Percentiles rank a stretch among this genome's conserved stretches.
Conservation (phyloP, 2,329 filamentous ascomycete genomes). For the Cryphonectria nitschkei region DNA sequence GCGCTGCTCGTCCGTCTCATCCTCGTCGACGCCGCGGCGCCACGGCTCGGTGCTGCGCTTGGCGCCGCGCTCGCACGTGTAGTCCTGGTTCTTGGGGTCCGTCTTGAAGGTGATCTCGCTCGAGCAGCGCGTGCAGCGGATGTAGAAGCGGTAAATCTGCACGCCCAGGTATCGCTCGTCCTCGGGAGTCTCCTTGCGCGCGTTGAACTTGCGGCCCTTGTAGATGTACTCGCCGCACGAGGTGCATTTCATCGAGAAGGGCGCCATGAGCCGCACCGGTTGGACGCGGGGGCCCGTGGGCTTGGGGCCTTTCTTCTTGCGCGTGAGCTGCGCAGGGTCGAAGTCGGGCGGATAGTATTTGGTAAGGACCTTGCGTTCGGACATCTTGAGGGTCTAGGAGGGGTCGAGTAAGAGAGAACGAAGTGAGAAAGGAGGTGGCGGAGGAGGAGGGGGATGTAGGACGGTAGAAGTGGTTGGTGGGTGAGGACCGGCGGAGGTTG, state of each 20-base stretch:
- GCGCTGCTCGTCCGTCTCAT: slow-evolving; percentile 80
- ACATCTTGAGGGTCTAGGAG: slow-evolving; percentile 57
- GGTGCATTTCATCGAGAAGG: slow-evolving; percentile 77
- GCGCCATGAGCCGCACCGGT: slow-evolving; percentile 88
- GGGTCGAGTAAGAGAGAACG: not conserved
- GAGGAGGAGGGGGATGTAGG: not conserved
- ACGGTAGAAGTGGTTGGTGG: not conserved
- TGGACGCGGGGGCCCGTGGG: slow-evolving; percentile 78
- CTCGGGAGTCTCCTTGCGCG: slow-evolving; percentile 85
- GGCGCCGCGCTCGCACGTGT: slow-evolving; percentile 75
- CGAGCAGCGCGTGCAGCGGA: slow-evolving; percentile 83
- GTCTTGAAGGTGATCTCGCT: slow-evolving; percentile 92
- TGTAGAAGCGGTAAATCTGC: slow-evolving; percentile 87
- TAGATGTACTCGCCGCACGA: slow-evolving; percentile 75
- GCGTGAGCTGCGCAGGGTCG: slow-evolving; percentile 79
- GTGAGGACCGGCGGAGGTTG: not conserved
- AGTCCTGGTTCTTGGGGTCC: slow-evolving; percentile 90
- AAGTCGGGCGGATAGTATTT: slow-evolving; percentile 79
- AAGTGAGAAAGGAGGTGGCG: not conserved
- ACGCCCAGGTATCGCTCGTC: slow-evolving; percentile 90
- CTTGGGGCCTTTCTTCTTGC: slow-evolving; percentile 67
- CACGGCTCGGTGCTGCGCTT: slow-evolving; percentile 94
- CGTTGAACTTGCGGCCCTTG: slow-evolving; percentile 94
- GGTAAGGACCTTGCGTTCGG: slow-evolving; percentile 79
- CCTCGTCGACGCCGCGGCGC: slow-evolving; percentile 69